phyloP scores from a whole-genome alignment of 1,139 yeast genomes.

The Yamadazyma sp. region DNA sequence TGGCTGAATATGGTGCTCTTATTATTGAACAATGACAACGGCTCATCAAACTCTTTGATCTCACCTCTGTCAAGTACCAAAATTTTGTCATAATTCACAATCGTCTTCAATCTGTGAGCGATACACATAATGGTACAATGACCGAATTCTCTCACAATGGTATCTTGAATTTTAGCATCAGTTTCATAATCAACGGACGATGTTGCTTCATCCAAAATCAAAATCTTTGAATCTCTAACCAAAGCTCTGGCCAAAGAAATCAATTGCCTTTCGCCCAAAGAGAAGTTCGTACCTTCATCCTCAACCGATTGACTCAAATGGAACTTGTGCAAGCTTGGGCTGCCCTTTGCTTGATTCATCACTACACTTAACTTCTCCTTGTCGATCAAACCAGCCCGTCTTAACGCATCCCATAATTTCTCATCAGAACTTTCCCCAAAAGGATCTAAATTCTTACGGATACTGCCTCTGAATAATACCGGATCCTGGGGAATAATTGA shows the following conservation, averaged over 20 bases:
- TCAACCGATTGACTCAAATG: slow-evolving; percentile 16
- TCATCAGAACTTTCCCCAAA: slow-evolving; percentile 28
- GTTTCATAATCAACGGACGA: slow-evolving; percentile 41
- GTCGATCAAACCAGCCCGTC: slow-evolving; percentile 34
- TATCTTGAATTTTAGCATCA: slow-evolving; percentile 35
- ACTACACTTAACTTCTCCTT: slow-evolving; percentile 22
- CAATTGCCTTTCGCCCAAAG: slow-evolving; percentile 39
- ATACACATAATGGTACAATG: slow-evolving; percentile 37
- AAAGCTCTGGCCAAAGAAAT: slow-evolving; percentile 39
- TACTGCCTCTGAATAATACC: slow-evolving; percentile 34
- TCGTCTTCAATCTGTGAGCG: slow-evolving; percentile 39
- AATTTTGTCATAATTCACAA: slow-evolving; percentile 35
- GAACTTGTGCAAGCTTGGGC: slow-evolving; percentile 2
- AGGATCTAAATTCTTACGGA: slow-evolving; percentile 39
- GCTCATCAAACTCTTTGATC: slow-evolving; percentile 33
- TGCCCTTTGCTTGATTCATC: slow-evolving; percentile 10
- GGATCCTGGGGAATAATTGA: slow-evolving; percentile 43
- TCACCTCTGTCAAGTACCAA: slow-evolving; percentile 33
- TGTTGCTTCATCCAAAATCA: slow-evolving; percentile 39
- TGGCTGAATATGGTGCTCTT: no score
- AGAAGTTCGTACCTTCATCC: slow-evolving; percentile 38
- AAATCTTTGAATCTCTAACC: slow-evolving; percentile 30
- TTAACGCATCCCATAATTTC: slow-evolving; percentile 33
- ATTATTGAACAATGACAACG: slow-evolving; percentile 17
- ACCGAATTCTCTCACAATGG: slow-evolving; percentile 30